phyloP scores from a whole-genome alignment of 352 stramenopile genomes.

The Phytopythium ostracodes region DNA sequence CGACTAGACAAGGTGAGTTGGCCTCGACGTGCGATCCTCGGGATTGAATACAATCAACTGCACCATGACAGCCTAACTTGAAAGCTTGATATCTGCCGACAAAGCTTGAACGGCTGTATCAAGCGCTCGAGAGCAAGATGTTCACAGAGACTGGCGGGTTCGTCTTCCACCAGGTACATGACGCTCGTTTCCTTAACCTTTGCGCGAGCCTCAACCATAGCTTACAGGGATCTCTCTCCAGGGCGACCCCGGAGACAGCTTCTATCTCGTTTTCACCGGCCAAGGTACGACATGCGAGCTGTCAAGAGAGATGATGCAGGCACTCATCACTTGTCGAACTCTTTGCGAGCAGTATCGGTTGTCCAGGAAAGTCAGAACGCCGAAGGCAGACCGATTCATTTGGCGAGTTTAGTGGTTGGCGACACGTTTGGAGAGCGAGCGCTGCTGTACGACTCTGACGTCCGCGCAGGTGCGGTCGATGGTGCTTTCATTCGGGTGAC shows the following conservation, averaged over 20 bases:
- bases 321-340: not conserved
- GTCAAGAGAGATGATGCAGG: not conserved
- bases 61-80: no score
- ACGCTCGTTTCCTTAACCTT: not conserved
- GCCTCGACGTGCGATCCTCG: not conserved
- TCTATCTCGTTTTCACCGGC: conserved; percentile 75
- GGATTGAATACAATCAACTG: no score
- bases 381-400: conserved; percentile 18
- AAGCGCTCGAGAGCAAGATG: conserved; percentile 51
- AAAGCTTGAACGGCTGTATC: conserved; percentile 74
- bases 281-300: conserved; percentile 26
- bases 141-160: conserved; percentile 42
- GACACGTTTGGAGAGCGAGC: conserved; percentile 79
- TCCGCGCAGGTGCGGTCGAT: conserved; percentile 40
- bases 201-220: not conserved
- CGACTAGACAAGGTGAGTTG: conserved; percentile 26
- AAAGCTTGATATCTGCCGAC: no score
- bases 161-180: conserved; percentile 56
- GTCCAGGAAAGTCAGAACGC: not conserved
- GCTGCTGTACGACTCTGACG: conserved; percentile 53
- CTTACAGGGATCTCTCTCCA: conserved; percentile 15
- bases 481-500: not conserved
- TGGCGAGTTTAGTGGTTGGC: conserved; percentile 42
- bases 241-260: conserved; percentile 71
- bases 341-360: not conserved